phyloP scores from a whole-genome alignment of 2,329 filamentous ascomycete species.

The Scedosporium dehoogii region DNA sequence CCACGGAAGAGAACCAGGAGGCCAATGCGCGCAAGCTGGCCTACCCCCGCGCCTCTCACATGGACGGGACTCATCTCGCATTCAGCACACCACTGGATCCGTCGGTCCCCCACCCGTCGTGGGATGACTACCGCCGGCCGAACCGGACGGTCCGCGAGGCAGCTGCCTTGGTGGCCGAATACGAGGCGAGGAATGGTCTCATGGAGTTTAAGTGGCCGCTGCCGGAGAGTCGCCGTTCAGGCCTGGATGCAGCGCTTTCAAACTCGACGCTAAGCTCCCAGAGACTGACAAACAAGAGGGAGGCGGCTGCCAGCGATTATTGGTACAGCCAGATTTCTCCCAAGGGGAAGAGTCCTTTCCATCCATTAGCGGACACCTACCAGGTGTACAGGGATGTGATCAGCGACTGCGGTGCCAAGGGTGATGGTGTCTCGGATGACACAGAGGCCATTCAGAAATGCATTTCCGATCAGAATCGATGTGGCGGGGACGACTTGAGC shows the following conservation, averaged over 20 bases:
- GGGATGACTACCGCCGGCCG: not conserved
- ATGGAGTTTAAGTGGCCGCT: not conserved
- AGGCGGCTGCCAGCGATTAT: not conserved
- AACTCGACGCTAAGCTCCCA: not conserved
- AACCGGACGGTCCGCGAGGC: not conserved
- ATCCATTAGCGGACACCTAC: not conserved
- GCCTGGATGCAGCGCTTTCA: not conserved
- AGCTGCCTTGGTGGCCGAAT: slow-evolving; percentile 1
- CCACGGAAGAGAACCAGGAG: not conserved
- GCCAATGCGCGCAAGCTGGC: not conserved
- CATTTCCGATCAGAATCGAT: slow-evolving; percentile 26
- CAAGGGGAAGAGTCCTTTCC: not conserved
- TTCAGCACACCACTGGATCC: not conserved
- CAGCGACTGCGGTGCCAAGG: slow-evolving; percentile 23
- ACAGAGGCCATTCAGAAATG: slow-evolving; percentile 43
- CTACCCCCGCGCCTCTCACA: not conserved
- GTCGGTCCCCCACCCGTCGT: not conserved
- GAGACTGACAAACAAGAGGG: not conserved
- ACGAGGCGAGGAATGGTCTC: not conserved
- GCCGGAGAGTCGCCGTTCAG: not conserved
- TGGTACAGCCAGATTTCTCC: not conserved
- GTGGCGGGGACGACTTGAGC: slow-evolving; percentile 11
- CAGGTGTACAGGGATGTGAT: not conserved
- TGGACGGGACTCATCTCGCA: not conserved
- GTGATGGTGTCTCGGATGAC: slow-evolving; percentile 33